Evolutionary conservation across 352 stramenopile genomes (phyloP).

Genomic region (Pythium aristosporum): DNA sequence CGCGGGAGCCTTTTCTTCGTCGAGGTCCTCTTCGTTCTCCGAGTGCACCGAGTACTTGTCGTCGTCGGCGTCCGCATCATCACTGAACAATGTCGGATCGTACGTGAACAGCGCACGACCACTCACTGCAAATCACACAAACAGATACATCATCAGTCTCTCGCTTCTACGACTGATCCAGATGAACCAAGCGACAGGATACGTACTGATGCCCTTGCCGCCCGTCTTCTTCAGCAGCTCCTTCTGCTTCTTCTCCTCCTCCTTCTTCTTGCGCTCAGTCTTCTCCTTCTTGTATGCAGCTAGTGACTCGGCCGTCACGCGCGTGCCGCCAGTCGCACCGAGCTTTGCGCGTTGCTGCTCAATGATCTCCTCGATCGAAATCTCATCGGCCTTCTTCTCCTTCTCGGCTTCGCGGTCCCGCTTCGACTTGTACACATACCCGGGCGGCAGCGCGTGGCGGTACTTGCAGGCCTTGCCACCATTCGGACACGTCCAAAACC

Average conservation of each 20-base stretch:
- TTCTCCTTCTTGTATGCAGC: constrained; percentile 91
- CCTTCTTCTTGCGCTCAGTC: constrained; percentile 62
- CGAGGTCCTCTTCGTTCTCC: constrained; percentile 44
- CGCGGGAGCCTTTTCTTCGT: constrained; percentile 45
- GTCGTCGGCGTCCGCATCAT: constrained; percentile 88
- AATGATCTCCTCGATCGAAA: constrained; percentile 91
- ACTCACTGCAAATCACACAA: constrained; percentile 59
- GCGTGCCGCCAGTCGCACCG: constrained; percentile 78
- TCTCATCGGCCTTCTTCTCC: constrained; percentile 76
- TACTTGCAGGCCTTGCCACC: constrained; percentile 78
- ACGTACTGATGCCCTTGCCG: constrained; percentile 82
- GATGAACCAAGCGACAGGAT: neutral
- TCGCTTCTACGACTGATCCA: neutral
- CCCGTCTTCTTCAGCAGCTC: constrained; percentile 85
- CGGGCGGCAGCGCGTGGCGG: constrained; percentile 84
- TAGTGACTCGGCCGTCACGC: constrained; percentile 86
- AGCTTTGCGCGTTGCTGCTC: constrained; percentile 88
- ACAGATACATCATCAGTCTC: constrained; percentile 7
- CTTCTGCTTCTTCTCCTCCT: constrained; percentile 83
- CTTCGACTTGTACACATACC: constrained; percentile 88
- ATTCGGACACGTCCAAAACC: constrained; percentile 91
- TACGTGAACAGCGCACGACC: constrained; percentile 90
- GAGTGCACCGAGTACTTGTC: constrained; percentile 80
- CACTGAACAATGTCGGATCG: constrained; percentile 89
- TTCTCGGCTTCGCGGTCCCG: constrained; percentile 85